phyloP scores from a whole-genome alignment of 2,329 filamentous ascomycete species.

The Pseudocercospora crystallina region DNA sequence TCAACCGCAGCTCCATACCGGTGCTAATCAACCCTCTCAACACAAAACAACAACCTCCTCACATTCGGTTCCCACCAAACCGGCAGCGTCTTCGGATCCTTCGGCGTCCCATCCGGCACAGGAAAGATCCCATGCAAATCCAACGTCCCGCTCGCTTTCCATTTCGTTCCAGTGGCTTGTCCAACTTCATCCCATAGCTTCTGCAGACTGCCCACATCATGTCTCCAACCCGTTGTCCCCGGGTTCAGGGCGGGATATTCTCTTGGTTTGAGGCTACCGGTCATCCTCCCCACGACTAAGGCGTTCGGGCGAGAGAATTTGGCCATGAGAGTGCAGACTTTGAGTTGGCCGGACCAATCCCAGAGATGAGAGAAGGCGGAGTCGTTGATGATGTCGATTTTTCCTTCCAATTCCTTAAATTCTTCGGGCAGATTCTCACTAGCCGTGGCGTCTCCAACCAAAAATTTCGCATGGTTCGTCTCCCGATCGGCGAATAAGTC shows the following conservation, averaged over 20 bases:
- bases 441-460: not conserved
- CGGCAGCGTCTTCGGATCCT: not conserved
- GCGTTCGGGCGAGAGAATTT: not conserved
- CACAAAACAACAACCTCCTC: conserved; percentile 1
- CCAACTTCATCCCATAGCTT: conserved; percentile 1
- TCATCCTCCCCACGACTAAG: not conserved
- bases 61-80: conserved; percentile 3
- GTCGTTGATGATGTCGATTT: conserved; percentile 4
- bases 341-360: not conserved
- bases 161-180: not conserved
- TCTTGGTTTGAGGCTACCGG: not conserved
- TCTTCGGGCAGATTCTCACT: too few relatives aligned
- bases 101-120: not conserved
- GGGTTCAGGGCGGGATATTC: not conserved
- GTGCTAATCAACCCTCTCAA: not conserved
- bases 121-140: not conserved
- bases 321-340: conserved; percentile 1
- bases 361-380: conserved; percentile 1
- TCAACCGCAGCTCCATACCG: too few relatives aligned
- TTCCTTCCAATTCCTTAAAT: not conserved
- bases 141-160: not conserved
- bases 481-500: conserved; percentile 40
- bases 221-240: conserved; percentile 1
- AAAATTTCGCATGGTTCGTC: not conserved
- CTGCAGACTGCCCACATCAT: not conserved